Percentiles rank a stretch among this genome's conserved stretches.
Conservation (phyloP, 2,329 filamentous ascomycete genomes). For the Sporothrix protearum region DNA sequence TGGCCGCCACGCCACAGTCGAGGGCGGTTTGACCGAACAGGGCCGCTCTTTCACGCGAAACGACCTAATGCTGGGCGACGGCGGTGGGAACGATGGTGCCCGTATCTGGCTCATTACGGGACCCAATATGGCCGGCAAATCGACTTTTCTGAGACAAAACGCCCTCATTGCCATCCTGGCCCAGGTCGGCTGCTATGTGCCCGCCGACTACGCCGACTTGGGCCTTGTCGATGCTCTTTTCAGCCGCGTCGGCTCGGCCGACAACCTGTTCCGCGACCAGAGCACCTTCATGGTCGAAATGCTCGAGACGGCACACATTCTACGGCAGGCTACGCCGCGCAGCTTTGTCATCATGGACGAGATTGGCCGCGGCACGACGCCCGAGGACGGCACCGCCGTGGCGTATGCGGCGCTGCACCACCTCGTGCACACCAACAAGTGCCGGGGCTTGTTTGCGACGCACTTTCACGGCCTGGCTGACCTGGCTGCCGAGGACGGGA, state of each 20-base stretch:
- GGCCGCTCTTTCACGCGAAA: slow-evolving; percentile 62
- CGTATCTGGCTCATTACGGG: slow-evolving; percentile 66
- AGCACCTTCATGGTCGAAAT: slow-evolving; percentile 99
- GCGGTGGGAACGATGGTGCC: slow-evolving; percentile 54
- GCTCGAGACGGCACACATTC: slow-evolving; percentile 89
- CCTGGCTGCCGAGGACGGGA: slow-evolving; percentile 56
- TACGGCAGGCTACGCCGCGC: slow-evolving; percentile 75
- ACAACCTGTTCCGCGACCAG: slow-evolving; percentile 91
- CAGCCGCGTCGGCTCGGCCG: slow-evolving; percentile 87
- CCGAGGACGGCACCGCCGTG: slow-evolving; percentile 85
- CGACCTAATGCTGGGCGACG: slow-evolving; percentile 56
- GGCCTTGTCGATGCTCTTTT: slow-evolving; percentile 96
- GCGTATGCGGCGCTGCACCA: slow-evolving; percentile 86
- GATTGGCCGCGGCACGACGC: slow-evolving; percentile 89
- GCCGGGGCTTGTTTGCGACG: slow-evolving; percentile 84
- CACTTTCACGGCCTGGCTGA: slow-evolving; percentile 88
- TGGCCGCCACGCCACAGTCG: slow-evolving; percentile 89
- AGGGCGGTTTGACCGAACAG: slow-evolving; percentile 72
- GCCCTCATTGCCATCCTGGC: slow-evolving; percentile 91
- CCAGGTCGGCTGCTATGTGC: slow-evolving; percentile 89
- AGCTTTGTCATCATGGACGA: slow-evolving; percentile 99
- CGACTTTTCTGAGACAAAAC: slow-evolving; percentile 92
- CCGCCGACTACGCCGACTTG: slow-evolving; percentile 78
- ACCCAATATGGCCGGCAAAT: slow-evolving; percentile 99
- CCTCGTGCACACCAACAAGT: slow-evolving; percentile 71